Percentiles rank a stretch among this genome's conserved stretches.
These are phyloP conservation scores for Pistacia integerrima DNA, from an alignment of 345 rosid genomes.

Conservation along the genomic window DNA sequence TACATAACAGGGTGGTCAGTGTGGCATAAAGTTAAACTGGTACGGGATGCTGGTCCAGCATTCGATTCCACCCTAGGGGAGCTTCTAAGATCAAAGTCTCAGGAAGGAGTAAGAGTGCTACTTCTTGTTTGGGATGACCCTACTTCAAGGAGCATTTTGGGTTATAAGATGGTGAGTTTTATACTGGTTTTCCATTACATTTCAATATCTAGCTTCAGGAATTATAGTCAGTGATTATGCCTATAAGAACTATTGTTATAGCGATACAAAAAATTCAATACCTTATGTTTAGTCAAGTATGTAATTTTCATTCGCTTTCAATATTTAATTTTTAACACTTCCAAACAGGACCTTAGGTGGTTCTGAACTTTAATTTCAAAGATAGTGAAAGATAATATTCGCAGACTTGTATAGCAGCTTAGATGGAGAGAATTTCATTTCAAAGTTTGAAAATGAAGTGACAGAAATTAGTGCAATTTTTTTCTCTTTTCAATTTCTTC, in stretches of 20 bases:
- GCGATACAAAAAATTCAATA: neutral
- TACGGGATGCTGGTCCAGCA: slow-evolving; percentile 57
- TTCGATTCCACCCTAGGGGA: slow-evolving; percentile 69
- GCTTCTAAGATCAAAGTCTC: slow-evolving; percentile 80
- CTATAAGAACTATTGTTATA: neutral
- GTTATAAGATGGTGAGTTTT: slow-evolving; percentile 73
- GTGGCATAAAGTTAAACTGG: slow-evolving; percentile 81
- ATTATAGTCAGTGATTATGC: neutral
- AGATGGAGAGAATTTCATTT: neutral
- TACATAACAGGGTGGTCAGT: slow-evolving; percentile 98
- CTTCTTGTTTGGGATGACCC: slow-evolving; percentile 99
- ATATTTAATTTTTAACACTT: neutral
- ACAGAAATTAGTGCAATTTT: neutral
- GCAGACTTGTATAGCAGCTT: neutral
- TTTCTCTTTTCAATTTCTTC: neutral
- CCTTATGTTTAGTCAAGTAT: neutral
- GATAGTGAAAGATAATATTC: neutral
- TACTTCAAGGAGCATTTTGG: slow-evolving; percentile 87
- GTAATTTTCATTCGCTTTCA: neutral
- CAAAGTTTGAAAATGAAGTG: neutral
- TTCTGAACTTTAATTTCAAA: neutral
- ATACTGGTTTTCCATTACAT: neutral
- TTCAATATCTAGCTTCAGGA: slow-evolving; percentile 2
- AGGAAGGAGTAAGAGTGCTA: slow-evolving; percentile 93
- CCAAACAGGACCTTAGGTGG: neutral